Percentiles rank a stretch among this genome's conserved stretches.
Conservation (phyloP, 805 yeast genomes). For the Lachancea nothofagi region DNA sequence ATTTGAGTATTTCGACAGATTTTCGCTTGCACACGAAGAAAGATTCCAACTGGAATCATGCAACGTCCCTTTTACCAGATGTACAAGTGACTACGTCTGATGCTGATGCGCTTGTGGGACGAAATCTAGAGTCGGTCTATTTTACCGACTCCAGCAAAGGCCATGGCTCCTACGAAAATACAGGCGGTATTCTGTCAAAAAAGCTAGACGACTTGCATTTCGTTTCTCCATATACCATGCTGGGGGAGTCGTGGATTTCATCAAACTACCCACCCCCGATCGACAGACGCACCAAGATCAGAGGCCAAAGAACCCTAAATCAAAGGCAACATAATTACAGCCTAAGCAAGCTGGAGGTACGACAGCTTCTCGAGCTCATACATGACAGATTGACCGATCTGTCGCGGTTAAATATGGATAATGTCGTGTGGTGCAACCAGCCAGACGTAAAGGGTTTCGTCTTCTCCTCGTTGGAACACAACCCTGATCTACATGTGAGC, state of each 20-base stretch:
- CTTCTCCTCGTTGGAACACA: slow-evolving; percentile 8
- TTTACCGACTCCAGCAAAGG: slow-evolving; percentile 28
- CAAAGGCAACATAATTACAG: slow-evolving; percentile 2
- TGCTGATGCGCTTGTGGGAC: slow-evolving; percentile 5
- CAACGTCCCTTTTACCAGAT: slow-evolving; percentile 16
- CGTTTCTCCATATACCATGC: slow-evolving; percentile 9
- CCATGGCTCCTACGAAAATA: slow-evolving; percentile 18
- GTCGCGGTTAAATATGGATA: slow-evolving; percentile 23
- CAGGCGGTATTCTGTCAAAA: slow-evolving; percentile 5
- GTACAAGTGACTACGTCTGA: slow-evolving; percentile 16
- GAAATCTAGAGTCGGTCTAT: slow-evolving; percentile 21
- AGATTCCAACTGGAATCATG: neutral
- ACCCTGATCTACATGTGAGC: slow-evolving; percentile 11
- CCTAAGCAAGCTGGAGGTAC: slow-evolving; percentile 7
- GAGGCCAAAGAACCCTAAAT: slow-evolving; percentile 16
- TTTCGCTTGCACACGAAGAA: slow-evolving; percentile 37
- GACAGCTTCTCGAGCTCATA: slow-evolving; percentile 1
- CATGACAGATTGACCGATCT: slow-evolving; percentile 16
- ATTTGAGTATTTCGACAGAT: slow-evolving; percentile 60
- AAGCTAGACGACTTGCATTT: slow-evolving; percentile 9
- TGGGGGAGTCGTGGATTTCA: slow-evolving; percentile 14
- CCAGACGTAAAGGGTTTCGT: slow-evolving; percentile 26
- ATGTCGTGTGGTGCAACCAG: slow-evolving; percentile 31
- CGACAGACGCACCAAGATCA: slow-evolving; percentile 19
- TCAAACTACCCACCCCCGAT: slow-evolving; percentile 25